These are phyloP conservation scores for Talinum fruticosum DNA, from an alignment of 148 eudicot species.

Conservation along the genomic window DNA sequence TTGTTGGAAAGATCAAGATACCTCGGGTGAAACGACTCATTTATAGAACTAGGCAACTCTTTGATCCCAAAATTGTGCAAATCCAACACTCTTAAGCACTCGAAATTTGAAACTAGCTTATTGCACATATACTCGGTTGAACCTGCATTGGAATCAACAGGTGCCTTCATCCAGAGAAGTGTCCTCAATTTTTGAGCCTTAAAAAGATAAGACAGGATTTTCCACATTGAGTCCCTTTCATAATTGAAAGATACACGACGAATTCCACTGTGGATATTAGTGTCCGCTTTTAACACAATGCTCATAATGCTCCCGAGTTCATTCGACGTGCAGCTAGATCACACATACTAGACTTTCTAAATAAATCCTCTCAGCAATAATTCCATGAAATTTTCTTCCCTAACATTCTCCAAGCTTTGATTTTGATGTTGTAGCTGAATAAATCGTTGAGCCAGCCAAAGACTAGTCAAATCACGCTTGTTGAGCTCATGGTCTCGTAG, in stretches of 20 bases:
- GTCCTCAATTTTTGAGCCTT: background rate
- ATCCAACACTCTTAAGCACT: background rate
- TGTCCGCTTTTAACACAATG: background rate
- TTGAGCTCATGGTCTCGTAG: background rate
- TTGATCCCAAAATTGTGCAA: background rate
- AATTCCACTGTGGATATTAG: background rate
- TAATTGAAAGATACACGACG: background rate
- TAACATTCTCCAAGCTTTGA: background rate
- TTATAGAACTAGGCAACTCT: background rate
- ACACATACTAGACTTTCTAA: background rate
- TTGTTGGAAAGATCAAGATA: background rate
- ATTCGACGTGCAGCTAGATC: background rate
- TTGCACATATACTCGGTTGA: background rate
- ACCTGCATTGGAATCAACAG: background rate
- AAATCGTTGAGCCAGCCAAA: constrained; percentile 13
- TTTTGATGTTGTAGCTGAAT: background rate
- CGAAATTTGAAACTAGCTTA: background rate
- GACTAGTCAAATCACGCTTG: background rate
- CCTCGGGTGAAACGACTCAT: background rate
- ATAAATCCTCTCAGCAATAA: background rate
- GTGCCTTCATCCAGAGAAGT: background rate
- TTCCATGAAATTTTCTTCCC: background rate
- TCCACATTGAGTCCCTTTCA: background rate
- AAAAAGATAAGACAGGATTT: background rate
- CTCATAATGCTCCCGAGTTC: background rate